These are phyloP conservation scores for Boletus subparvulus DNA, from an alignment of 768 basidiomycete species.

Conservation along the genomic window DNA sequence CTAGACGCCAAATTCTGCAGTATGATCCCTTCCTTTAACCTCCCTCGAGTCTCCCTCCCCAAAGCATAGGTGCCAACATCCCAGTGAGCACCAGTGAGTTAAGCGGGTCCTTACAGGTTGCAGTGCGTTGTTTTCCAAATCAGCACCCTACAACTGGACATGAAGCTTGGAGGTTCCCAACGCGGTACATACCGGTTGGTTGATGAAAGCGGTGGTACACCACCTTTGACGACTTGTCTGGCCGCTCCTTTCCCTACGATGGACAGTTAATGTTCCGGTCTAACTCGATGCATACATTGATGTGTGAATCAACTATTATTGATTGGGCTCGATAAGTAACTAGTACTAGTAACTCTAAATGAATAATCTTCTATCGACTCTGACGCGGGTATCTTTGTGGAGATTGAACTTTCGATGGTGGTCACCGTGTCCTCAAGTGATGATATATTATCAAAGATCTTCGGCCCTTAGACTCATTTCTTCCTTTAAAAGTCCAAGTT, in stretches of 20 bases:
- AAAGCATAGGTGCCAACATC: no score
- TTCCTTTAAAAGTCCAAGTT: neutral
- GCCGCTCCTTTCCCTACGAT: no score
- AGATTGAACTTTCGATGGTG: neutral
- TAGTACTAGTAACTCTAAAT: neutral
- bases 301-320: neutral
- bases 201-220: neutral
- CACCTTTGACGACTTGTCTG: neutral
- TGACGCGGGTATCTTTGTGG: neutral
- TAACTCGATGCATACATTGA: neutral
- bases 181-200: neutral
- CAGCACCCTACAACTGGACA: neutral
- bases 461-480: neutral
- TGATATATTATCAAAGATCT: neutral
- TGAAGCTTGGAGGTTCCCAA: no score
- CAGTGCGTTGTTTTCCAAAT: neutral
- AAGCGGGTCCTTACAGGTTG: neutral
- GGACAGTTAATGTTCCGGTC: neutral
- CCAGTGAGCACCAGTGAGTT: neutral
- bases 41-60: neutral
- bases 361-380: neutral
- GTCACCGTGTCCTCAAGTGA: neutral
- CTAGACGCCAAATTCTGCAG: conserved; percentile 2
- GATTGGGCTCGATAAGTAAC: neutral
- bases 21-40: neutral